Base-by-base conservation (phyloP, 2,329 filamentous ascomycete species). In the Colletotrichum orbiculare region DNA sequence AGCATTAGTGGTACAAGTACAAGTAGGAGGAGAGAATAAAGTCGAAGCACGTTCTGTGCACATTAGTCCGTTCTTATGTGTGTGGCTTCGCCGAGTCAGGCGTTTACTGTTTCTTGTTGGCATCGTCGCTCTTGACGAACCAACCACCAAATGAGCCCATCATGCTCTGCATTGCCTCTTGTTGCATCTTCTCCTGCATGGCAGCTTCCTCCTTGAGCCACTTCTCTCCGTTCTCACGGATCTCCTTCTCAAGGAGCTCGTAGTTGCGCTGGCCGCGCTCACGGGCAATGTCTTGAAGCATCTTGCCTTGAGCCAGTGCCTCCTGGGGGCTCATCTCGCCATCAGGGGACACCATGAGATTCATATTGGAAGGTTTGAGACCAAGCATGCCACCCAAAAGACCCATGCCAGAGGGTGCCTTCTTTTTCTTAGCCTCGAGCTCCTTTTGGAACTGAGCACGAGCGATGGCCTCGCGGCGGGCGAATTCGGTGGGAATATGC, bases 191-290 rank as follows among this genome's bases (percentile, higher is more conserved):
- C 83, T 97, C 95, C 82, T 94, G 91, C 75, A 92, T 87, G 53
- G 90, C 90, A 47, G 92, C 91, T 84, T 97, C 94, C 78, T 98
- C 95, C 83, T 94, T 94, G 71, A 99, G 84, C 93, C 94, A 97
- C 81, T 95, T 93, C 77, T 95, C 93, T 56, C 94, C 96, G 75
- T 98, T 96, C 78, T 96, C 91, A 50, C 91, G 87, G 72, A 99
- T 97, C 81, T 97, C 91, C 79, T 90, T 90, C 78, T 98, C 95
- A 67, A 98, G 85, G 71, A 90, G 81, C 82, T 97, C 88, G 79
- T 98, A 99, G 78, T 94, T 91, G 77, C 91, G 90, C 80, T 94
- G 92, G 39, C 96, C 96, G 54, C 94, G 87, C 81, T 99, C 96
- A 54, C 96, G 89, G 54, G 96, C 94, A 77, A 97, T 90, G 75